Evolutionary conservation across 305 asterid species (phyloP), one percentile per base, ranked within the genome.

Genomic region (Solanum hybrid): DNA sequence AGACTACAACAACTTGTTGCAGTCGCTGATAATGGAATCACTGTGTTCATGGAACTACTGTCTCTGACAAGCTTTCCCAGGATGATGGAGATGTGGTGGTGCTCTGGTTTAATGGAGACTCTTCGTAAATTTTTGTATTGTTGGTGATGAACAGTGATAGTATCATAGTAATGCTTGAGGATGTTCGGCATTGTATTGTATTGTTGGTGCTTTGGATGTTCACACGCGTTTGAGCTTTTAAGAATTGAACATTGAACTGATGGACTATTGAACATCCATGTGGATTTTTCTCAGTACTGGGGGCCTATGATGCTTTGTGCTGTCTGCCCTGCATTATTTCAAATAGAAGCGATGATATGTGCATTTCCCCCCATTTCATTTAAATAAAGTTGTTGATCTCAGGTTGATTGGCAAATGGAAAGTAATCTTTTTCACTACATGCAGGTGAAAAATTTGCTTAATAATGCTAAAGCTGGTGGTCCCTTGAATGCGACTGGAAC

Each of bases 391-490:
- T 29, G 40, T 46, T 29, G 87, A 84, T 46, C 37, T 51, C 40
- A 35, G 40, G 10, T 69, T 32, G 35, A 66, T 71, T 69, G 37
- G 37, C 69, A 66, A 35, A 86, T n/a, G 17, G 69, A 71, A 73
- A 69, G 66, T 86, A 73, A 73, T 73, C 46, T 80, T 10, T 80
- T 79, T 37, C 34, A 32, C 66, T 88, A 26, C 66, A 84, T 40
- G 91, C 95, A 98, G 99, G 99, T 96, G 79, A 96, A 96, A 92
- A 91, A 98, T 12, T 92, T 98, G 94, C 94, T 98, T 84, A 95
- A 91, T 91, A 96, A 93, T 94, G 98, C 98, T 82, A 96, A 94
- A 91, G 96, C 94, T 86, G 96, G 95, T 66, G 94, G 96, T 89
- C 94, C 97, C 10, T 89, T 96, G 91, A 94, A 92, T 91, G 93